Evolutionary conservation across 2,329 filamentous ascomycete species (phyloP).

Genomic region (Epichloe sibirici): DNA sequence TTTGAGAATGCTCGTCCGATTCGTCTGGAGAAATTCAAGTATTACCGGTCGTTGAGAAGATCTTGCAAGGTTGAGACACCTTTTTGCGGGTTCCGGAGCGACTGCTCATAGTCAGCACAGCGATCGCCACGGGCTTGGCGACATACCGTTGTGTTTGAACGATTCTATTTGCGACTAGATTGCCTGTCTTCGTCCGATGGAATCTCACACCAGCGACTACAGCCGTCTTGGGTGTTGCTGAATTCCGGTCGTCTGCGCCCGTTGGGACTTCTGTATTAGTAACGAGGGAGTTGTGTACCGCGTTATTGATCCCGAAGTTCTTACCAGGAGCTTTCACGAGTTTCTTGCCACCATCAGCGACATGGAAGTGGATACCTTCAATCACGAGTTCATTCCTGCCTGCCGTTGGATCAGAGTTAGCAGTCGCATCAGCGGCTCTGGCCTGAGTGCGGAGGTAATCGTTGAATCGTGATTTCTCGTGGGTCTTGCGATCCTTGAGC

Average conservation of each 20-base stretch:
- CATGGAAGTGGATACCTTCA: conserved; percentile 60
- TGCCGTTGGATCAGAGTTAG: conserved; percentile 15
- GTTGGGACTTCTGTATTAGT: background rate
- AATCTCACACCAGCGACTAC: conserved; percentile 69
- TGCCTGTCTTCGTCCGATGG: conserved; percentile 76
- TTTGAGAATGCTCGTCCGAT: conserved; percentile 10
- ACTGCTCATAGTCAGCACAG: conserved; percentile 30
- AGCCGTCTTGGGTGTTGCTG: conserved; percentile 59
- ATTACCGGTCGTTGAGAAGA: conserved; percentile 58
- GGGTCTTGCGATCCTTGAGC: conserved; percentile 37
- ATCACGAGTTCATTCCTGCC: conserved; percentile 51
- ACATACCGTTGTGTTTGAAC: conserved; percentile 67
- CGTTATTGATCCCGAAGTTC: conserved; percentile 1
- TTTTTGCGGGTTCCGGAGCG: conserved; percentile 49
- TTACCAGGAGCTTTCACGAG: conserved; percentile 61
- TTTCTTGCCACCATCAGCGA: conserved; percentile 71
- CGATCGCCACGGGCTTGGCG: conserved; percentile 8
- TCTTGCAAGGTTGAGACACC: conserved; percentile 61
- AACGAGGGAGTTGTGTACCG: background rate
- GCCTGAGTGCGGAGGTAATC: conserved; percentile 21
- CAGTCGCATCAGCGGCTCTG: conserved; percentile 8
- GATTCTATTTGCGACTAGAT: conserved; percentile 66
- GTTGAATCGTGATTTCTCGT: conserved; percentile 46
- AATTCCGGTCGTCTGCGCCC: conserved; percentile 34
- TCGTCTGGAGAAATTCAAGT: conserved; percentile 29